Evolutionary conservation across 345 rosid genomes (phyloP), one percentile per base, ranked within the genome.

Genomic region (Hypericum androsaemum): DNA sequence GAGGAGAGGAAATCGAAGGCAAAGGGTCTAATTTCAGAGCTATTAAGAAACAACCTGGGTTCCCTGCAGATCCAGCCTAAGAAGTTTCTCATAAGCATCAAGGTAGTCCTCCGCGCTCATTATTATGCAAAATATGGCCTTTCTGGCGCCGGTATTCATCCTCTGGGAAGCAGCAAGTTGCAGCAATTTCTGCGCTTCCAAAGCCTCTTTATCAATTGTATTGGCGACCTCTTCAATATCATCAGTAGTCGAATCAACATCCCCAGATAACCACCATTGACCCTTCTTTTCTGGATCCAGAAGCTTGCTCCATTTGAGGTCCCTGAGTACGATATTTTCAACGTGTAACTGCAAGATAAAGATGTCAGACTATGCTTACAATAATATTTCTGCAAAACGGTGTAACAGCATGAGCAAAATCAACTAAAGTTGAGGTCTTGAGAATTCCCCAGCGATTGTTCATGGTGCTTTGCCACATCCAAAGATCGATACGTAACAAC

Each of bases 61-160:
- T 61, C 96, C 96, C 12, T 77, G 79, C 67, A 90, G 74, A 70
- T 87, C 80, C 78, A 90, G 57, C 64, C 94, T 71, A 32, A 84
- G 71, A 69, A 87, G 89, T 73, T 90, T 90, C 68, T 87, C 95
- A 57, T 81, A 84, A 46, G 98, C 82, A 68, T 90, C 96, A 17
- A 90, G 66, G 56, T 84, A 90, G 71, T 88, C 96, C 54, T 92
- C 96, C 40, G 88, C 84, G 13, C 88, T 90, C 95, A 92, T 84
- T 73, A 92, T 77, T 38, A 92, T 73, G 63, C 98, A 92, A 72
- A 92, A 88, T 57, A 88, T 81, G 39, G 96, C 98, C 61, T 74
- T 88, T 64, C 98, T 79, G 37, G 81, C 74, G 61, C 88, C 96
- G 52, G 96, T 92, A 50, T 80, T 92, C 95, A 92, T 92, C 66